Conservation (phyloP, 352 stramenopile genomes). For the Phytophthora ramorum region DNA sequence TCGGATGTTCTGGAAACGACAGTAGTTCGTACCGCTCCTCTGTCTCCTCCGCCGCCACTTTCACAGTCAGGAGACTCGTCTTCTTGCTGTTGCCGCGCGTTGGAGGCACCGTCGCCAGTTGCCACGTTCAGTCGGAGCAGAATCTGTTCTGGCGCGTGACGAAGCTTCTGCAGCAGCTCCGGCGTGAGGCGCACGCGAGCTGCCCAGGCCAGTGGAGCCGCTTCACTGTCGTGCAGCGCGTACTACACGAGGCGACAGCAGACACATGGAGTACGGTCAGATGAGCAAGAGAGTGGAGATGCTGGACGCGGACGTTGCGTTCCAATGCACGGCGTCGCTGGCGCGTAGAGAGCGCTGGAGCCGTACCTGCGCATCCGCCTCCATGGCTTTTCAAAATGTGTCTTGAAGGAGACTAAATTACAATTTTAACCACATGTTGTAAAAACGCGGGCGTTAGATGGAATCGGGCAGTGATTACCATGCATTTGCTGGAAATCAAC, state of each 20-base stretch:
- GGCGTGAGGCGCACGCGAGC: constrained; percentile 79
- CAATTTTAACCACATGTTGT: not conserved
- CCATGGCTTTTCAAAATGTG: constrained; percentile 17
- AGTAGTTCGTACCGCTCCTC: constrained; percentile 76
- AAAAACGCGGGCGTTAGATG: too few species aligned
- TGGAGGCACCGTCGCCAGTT: constrained; percentile 12
- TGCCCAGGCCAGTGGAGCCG: constrained; percentile 51
- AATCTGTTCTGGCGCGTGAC: constrained; percentile 38
- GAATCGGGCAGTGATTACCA: too few species aligned
- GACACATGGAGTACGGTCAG: constrained; percentile 4
- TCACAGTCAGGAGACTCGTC: constrained; percentile 61
- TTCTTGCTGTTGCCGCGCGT: constrained; percentile 39
- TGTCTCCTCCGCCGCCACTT: constrained; percentile 16
- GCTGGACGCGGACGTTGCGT: not conserved
- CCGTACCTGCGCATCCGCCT: constrained; percentile 29
- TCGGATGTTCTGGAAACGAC: constrained; percentile 73
- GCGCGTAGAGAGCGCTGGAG: constrained; percentile 1
- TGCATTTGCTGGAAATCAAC: too few species aligned
- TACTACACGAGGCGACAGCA: constrained; percentile 49
- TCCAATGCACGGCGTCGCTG: not conserved
- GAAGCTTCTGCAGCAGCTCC: constrained; percentile 72
- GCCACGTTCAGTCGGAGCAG: constrained; percentile 32
- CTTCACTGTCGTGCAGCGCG: constrained; percentile 66
- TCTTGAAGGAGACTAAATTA: not conserved
- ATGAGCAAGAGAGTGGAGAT: not conserved